Percentiles rank a stretch among this genome's conserved stretches.
phyloP scores from a whole-genome alignment of 768 basidiomycete species.

The Tricholoma terreum region DNA sequence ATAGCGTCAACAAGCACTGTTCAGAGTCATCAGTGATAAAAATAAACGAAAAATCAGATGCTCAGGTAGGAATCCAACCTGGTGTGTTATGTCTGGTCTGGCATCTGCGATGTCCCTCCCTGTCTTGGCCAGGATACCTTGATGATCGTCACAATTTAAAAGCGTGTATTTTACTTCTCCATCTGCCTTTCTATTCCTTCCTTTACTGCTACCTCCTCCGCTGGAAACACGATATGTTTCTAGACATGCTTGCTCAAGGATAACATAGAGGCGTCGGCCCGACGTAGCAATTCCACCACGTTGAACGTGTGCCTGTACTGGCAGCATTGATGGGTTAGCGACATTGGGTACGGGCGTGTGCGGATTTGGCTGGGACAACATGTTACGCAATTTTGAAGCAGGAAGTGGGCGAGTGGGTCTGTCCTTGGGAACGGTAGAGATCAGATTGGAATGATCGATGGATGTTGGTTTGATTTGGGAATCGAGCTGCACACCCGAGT shows the following conservation, averaged over 20 bases:
- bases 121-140: slow-evolving; percentile 96
- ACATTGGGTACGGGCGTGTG: slow-evolving; percentile 46
- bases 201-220: slow-evolving; percentile 53
- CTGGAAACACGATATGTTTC: slow-evolving; percentile 89
- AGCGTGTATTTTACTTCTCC: slow-evolving; percentile 93
- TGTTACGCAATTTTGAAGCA: slow-evolving; percentile 46
- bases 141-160: slow-evolving; percentile 98
- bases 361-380: slow-evolving; percentile 28
- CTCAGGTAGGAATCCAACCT: slow-evolving; percentile 48
- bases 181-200: slow-evolving; percentile 55
- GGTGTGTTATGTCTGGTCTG: slow-evolving; percentile 98
- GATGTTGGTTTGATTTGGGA: slow-evolving; percentile 9
- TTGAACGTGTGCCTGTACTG: slow-evolving; percentile 76
- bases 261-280: slow-evolving; percentile 78
- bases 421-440: slow-evolving; percentile 27
- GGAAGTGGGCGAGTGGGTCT: slow-evolving; percentile 68
- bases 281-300: slow-evolving; percentile 48
- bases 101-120: slow-evolving; percentile 98
- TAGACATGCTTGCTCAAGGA: slow-evolving; percentile 91
- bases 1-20: slow-evolving; percentile 90
- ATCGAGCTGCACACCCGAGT: slow-evolving; percentile 32
- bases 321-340: slow-evolving; percentile 78
- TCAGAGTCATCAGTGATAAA: slow-evolving; percentile 6
- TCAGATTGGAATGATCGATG: slow-evolving; percentile 9
- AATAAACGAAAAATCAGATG: slow-evolving; percentile 8